phyloP scores from a whole-genome alignment of 1,284 basidiomycete species.

The Ustilago tritici region DNA sequence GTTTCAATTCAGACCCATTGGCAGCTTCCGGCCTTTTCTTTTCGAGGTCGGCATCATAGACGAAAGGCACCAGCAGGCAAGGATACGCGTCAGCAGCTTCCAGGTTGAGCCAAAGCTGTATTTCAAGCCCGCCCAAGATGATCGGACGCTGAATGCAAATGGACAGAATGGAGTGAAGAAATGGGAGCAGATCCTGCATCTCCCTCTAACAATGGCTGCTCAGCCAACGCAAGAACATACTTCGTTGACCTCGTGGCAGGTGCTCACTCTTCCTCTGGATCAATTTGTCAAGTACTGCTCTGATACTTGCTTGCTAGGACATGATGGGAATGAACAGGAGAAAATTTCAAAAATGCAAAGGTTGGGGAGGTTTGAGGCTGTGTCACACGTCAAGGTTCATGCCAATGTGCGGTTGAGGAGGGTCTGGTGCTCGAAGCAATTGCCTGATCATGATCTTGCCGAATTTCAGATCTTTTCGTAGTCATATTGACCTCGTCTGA shows the following conservation, averaged over 20 bases:
- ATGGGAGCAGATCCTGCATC: slow-evolving; percentile 8
- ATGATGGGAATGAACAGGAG: neutral
- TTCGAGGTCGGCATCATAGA: slow-evolving; percentile 84
- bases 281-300: slow-evolving; percentile 11
- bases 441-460: slow-evolving; percentile 34
- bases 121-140: neutral
- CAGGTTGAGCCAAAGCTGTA: slow-evolving; percentile 74
- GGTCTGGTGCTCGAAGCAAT: slow-evolving; percentile 27
- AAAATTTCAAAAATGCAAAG: neutral
- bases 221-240: slow-evolving; percentile 14
- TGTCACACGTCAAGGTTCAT: slow-evolving; percentile 23
- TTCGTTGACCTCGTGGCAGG: slow-evolving; percentile 32
- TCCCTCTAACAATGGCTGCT: slow-evolving; percentile 18
- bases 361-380: slow-evolving; percentile 24
- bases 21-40: slow-evolving; percentile 75
- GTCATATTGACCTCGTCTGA: neutral
- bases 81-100: slow-evolving; percentile 81
- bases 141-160: slow-evolving; percentile 6
- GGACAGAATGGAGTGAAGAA: too few relatives aligned
- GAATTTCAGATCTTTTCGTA: slow-evolving; percentile 38
- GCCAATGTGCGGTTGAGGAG: slow-evolving; percentile 37
- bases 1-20: slow-evolving; percentile 79
- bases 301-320: slow-evolving; percentile 2
- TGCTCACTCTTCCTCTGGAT: slow-evolving; percentile 30
- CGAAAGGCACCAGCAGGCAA: slow-evolving; percentile 74